Evolutionary conservation across 2,329 filamentous ascomycete species (phyloP).

Genomic region (Zarea fungicola): DNA sequence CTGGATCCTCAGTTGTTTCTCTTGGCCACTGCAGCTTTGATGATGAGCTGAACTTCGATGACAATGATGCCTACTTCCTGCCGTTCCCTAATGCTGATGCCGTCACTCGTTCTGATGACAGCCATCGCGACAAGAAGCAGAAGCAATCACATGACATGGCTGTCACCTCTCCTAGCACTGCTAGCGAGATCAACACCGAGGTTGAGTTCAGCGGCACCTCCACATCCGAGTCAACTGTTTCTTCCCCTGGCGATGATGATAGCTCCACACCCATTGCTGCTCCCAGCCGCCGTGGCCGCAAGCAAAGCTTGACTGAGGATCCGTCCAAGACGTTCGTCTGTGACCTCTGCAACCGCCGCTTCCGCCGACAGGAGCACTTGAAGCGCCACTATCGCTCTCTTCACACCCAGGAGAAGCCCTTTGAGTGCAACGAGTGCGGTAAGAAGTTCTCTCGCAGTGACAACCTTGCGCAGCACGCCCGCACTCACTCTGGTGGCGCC

Average conservation of each 20-base stretch:
- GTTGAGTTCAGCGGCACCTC: slow-evolving; percentile 31
- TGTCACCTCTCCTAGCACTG: slow-evolving; percentile 37
- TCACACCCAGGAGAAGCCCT: slow-evolving; percentile 97
- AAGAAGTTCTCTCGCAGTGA: slow-evolving; percentile 99
- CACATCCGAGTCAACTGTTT: slow-evolving; percentile 33
- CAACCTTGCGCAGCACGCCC: slow-evolving; percentile 92
- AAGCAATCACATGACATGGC: slow-evolving; percentile 44
- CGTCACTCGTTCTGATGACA: slow-evolving; percentile 35
- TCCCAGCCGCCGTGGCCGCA: slow-evolving; percentile 88
- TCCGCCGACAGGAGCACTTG: slow-evolving; percentile 95
- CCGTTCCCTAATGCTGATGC: slow-evolving; percentile 57
- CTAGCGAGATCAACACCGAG: slow-evolving; percentile 31
- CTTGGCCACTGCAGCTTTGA: slow-evolving; percentile 74
- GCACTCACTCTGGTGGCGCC: slow-evolving; percentile 85
- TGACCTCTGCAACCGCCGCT: slow-evolving; percentile 91
- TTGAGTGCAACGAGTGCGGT: slow-evolving; percentile 93
- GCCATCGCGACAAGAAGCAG: slow-evolving; percentile 52
- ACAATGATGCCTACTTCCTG: slow-evolving; percentile 58
- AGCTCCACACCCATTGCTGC: slow-evolving; percentile 39
- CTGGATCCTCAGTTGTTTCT: slow-evolving; percentile 61
- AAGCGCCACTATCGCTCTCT: slow-evolving; percentile 98
- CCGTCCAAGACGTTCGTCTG: slow-evolving; percentile 98
- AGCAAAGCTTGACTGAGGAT: slow-evolving; percentile 96
- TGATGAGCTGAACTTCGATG: slow-evolving; percentile 69
- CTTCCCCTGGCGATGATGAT: slow-evolving; percentile 40